Percentiles rank a stretch among this genome's conserved stretches.
These are phyloP conservation scores for Phytophthora litchii DNA, from an alignment of 352 stramenopile genomes.

Conservation along the genomic window DNA sequence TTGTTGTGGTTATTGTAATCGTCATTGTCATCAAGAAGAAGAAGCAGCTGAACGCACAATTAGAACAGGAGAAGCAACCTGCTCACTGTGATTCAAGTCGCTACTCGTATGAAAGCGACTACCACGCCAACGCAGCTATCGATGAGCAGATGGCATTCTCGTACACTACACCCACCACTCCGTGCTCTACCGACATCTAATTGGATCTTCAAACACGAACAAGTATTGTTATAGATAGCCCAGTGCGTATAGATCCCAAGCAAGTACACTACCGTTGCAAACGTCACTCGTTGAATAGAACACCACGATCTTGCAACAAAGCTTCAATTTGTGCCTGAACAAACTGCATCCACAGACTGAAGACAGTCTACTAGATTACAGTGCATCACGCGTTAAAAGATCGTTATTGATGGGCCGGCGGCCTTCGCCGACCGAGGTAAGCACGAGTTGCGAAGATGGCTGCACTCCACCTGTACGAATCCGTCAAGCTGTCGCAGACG, in stretches of 20 bases:
- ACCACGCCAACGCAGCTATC: slow-evolving; percentile 19
- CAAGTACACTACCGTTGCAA: background rate
- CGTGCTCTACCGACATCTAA: slow-evolving; percentile 14
- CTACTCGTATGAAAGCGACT: slow-evolving; percentile 22
- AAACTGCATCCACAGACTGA: too few species aligned
- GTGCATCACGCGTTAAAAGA: too few species aligned
- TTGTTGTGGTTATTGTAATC: slow-evolving; percentile 15
- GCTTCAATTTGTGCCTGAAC: background rate
- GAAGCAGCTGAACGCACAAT: slow-evolving; percentile 17
- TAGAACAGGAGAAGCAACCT: slow-evolving; percentile 22
- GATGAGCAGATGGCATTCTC: slow-evolving; percentile 15
- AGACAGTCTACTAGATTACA: too few species aligned
- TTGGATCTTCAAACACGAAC: background rate
- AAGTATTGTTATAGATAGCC: slow-evolving; percentile 7
- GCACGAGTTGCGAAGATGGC: slow-evolving; percentile 8
- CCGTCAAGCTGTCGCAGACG: background rate
- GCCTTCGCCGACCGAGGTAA: slow-evolving; percentile 6
- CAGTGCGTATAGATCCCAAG: slow-evolving; percentile 3
- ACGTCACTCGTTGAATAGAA: too few species aligned
- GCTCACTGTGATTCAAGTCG: slow-evolving; percentile 1
- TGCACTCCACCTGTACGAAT: slow-evolving; percentile 19
- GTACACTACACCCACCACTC: slow-evolving; percentile 12
- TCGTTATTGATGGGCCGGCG: background rate
- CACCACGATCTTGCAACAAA: background rate
- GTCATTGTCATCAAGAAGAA: slow-evolving; percentile 31